Evolutionary conservation across 352 stramenopile genomes (phyloP), one percentile per base, ranked within the genome.

Genomic region (Pythium brassicae): DNA sequence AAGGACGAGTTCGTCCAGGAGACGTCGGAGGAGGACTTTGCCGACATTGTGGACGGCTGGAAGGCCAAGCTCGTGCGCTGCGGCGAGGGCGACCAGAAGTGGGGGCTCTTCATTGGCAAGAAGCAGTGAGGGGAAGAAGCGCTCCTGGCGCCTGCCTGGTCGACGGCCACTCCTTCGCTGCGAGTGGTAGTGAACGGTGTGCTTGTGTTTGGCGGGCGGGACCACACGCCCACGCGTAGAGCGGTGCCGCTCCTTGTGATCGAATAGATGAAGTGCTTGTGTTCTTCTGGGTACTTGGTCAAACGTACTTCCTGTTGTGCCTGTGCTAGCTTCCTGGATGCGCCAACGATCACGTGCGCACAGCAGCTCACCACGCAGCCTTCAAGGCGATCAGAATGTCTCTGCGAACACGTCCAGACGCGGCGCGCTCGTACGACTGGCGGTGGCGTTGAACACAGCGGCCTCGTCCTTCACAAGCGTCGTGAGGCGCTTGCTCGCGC

Each of bases 31-130:
- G 45, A 81, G 43, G 79, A 89, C 55, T 88, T 84, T 55, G 52
- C 78, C 50, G 80, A 78, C 55, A 89, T 89, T 32, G 74, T 89
- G 19, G 67, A 83, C 35, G 77, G 79, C 37, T 89, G 79, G 79
- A 56, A 87, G 59, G 60, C 75, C 26, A 89, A 89, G 63, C 62
- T 89, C 25, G 68, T 86, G 50, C 75, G 79, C 35, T 88, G 77
- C 17, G 75, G 56, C 1, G 79, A 89, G 1, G 79, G 79, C 15
- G 77, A 89, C 35, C 79, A 89, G 64, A 87, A 87, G 60, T 89
- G 79, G 79, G 79, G 79, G n/a, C 62, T 89, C 55, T 88, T 89
- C 44, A 77, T 81, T 61, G 79, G 63, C 43, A 59, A 78, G 43
- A 89, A 89, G 61, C 37, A 71, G 37, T 80, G 66, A 68, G 29